phyloP scores from a whole-genome alignment of 495 filamentous ascomycete genomes.

The Aspergillus heteromorphus region DNA sequence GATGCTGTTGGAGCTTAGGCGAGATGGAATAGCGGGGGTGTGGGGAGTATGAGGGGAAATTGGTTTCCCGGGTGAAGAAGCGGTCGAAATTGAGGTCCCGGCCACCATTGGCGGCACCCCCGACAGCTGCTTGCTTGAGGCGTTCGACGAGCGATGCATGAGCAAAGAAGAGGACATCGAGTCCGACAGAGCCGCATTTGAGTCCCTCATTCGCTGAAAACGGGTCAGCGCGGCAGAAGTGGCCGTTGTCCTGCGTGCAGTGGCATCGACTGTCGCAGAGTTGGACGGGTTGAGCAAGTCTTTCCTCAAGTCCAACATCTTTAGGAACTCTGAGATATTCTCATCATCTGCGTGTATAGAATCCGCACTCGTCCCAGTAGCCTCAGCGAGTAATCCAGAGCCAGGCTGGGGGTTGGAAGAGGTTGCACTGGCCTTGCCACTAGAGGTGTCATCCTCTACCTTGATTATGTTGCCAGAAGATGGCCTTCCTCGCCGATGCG shows the following conservation, averaged over 20 bases:
- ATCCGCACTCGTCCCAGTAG: constrained; percentile 66
- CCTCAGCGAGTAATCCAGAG: constrained; percentile 75
- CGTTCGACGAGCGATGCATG: constrained; percentile 73
- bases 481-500: constrained; percentile 69
- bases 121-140: constrained; percentile 77
- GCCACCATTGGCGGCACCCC: constrained; percentile 81
- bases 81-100: constrained; percentile 74
- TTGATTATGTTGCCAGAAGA: constrained; percentile 68
- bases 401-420: constrained; percentile 81
- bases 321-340: constrained; percentile 87
- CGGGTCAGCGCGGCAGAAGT: constrained; percentile 62
- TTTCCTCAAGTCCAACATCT: constrained; percentile 74
- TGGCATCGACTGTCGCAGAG: constrained; percentile 50
- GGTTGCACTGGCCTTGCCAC: constrained; percentile 77
- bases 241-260: constrained; percentile 53
- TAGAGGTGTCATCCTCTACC: constrained; percentile 83
- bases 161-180: constrained; percentile 82
- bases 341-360: constrained; percentile 84
- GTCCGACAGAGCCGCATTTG: constrained; percentile 77
- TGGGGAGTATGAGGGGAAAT: constrained; percentile 92
- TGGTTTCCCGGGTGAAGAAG: constrained; percentile 86
- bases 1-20: constrained; percentile 83
- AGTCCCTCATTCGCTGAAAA: constrained; percentile 81
- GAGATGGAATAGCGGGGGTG: constrained; percentile 85
- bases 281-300: constrained; percentile 64